Conservation (phyloP, 2,329 filamentous ascomycete genomes). For the Cordyceps fumosorosea region DNA sequence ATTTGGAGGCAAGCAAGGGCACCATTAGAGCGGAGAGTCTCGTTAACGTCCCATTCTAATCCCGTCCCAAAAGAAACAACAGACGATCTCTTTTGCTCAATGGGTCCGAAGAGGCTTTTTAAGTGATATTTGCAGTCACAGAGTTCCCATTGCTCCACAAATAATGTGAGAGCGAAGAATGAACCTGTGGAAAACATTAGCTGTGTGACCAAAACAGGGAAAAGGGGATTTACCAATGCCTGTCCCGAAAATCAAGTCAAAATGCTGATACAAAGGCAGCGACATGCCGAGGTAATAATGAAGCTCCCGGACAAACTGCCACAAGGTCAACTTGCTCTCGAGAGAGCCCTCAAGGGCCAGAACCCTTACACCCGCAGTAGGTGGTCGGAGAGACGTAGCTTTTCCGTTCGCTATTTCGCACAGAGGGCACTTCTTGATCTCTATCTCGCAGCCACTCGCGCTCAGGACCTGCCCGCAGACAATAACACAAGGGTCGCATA, state of each 20-base stretch:
- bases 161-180: background rate
- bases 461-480: background rate
- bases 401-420: background rate
- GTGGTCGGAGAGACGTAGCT: background rate
- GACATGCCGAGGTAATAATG: background rate
- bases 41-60: no score
- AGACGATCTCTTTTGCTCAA: no score
- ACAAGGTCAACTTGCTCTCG: background rate
- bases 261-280: background rate
- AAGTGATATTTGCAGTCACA: no score
- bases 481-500: background rate
- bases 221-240: background rate
- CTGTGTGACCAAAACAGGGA: no score
- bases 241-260: background rate
- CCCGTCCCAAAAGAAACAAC: no score
- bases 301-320: background rate
- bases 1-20: no score
- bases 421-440: background rate
- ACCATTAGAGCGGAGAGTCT: no score
- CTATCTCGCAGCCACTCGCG: background rate
- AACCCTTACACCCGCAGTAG: background rate
- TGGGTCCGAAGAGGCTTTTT: no score
- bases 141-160: no score
- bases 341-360: background rate
- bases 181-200: background rate